phyloP scores from a whole-genome alignment of 2,329 filamentous ascomycete species.

The Colletotrichum somersetense region DNA sequence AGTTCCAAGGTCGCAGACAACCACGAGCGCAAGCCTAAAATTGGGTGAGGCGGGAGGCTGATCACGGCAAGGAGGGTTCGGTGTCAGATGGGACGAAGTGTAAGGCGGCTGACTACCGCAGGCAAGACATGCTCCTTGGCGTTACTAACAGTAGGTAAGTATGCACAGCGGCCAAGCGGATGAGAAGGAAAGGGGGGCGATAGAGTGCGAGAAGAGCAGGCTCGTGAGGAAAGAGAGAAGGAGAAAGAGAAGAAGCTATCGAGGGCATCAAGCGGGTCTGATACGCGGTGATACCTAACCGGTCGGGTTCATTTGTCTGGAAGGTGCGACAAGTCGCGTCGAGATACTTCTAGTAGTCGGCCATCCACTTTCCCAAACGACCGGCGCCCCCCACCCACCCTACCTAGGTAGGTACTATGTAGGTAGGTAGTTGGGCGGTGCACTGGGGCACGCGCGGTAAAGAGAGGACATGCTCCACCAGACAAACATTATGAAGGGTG shows the following conservation, averaged over 20 bases:
- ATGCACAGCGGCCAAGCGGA: not conserved
- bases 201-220: not conserved
- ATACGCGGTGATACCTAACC: not conserved
- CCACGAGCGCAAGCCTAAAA: not conserved
- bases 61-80: conserved; percentile 29
- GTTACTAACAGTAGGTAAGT: conserved; percentile 2
- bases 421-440: conserved; percentile 20
- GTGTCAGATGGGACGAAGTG: conserved; percentile 35
- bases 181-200: not conserved
- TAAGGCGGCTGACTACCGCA: conserved; percentile 39
- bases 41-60: conserved; percentile 17
- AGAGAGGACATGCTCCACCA: conserved; percentile 32
- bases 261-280: conserved; percentile 1
- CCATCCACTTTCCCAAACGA: conserved; percentile 18
- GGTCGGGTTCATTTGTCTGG: conserved; percentile 8
- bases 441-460: conserved; percentile 40
- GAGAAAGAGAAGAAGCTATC: conserved; percentile 15
- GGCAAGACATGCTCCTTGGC: conserved; percentile 39
- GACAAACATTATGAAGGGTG: not conserved
- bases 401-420: too few species aligned
- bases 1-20: conserved; percentile 16
- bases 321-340: conserved; percentile 17
- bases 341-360: conserved; percentile 1
- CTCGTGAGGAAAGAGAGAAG: too few species aligned
- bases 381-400: not conserved